phyloP scores from a whole-genome alignment of 768 basidiomycete species.

The Arthromyces matolae region DNA sequence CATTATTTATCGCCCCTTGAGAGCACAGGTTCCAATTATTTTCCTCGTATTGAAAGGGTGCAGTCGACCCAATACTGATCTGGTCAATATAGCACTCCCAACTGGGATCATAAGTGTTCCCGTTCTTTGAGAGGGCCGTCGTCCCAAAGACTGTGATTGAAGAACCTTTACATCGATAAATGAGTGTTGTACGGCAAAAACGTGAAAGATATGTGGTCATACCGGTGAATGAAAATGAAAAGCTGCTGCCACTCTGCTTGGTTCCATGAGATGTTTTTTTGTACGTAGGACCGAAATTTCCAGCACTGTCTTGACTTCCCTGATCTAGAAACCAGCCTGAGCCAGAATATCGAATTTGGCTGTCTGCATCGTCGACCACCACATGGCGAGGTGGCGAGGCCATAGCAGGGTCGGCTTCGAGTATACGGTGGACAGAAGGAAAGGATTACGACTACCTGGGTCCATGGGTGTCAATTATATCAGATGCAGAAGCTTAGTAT shows the following conservation, averaged over 20 bases:
- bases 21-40: slow-evolving; percentile 22
- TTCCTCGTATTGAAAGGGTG: slow-evolving; percentile 2
- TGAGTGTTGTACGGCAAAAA: background rate
- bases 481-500: too few species aligned
- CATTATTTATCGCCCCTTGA: slow-evolving; percentile 13
- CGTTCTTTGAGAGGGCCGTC: slow-evolving; percentile 11
- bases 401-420: background rate
- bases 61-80: slow-evolving; percentile 7
- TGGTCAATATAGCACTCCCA: slow-evolving; percentile 26
- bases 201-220: background rate
- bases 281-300: slow-evolving; percentile 31
- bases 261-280: slow-evolving; percentile 28
- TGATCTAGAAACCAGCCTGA: slow-evolving; percentile 26
- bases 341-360: slow-evolving; percentile 26
- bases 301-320: slow-evolving; percentile 22
- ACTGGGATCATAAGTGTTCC: slow-evolving; percentile 15
- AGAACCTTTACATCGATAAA: background rate
- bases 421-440: background rate
- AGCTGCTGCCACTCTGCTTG: slow-evolving; percentile 20
- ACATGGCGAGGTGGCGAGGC: slow-evolving; percentile 21
- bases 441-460: too few species aligned
- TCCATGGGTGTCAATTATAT: too few species aligned
- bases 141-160: slow-evolving; percentile 18
- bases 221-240: slow-evolving; percentile 30
- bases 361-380: slow-evolving; percentile 31